Evolutionary conservation across 208 protist species (phyloP), one percentile per base, ranked within the genome.

Genomic region (Zelonia costaricensis): DNA sequence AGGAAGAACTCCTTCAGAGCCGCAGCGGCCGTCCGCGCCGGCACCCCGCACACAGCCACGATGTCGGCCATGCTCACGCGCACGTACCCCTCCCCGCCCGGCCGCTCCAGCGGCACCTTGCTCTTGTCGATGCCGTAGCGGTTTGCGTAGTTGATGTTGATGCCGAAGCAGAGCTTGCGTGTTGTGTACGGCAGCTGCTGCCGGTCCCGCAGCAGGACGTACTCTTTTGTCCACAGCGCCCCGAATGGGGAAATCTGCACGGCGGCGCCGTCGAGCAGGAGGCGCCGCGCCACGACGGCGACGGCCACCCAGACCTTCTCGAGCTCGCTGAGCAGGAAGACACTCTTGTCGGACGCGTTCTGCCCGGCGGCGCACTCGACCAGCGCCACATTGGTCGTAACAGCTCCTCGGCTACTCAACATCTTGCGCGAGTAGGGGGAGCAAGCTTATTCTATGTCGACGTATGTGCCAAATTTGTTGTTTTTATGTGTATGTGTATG

Each of bases 281-380:
- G 72, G 18, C 74, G 67, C 2, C 86, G 81, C n/a, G 76, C 49
- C 4, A 92, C 56, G 25, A 80, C 62, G 42, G 78, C 71, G 27
- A 93, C 63, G 22, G 90, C 69, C 27, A 82, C 82, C 87, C 90
- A 95, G 6, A 84, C 80, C 30, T 88, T 84, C 52, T 95, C 84
- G 35, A 93, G 61, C 54, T 95, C 89, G 44, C 78, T 91, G 51
- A 95, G 53, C 25, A 95, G 71, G 46, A 95, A 95, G 36, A 95
- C 75, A 22, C 76, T 79, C 23, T 56, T 74, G 54, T 65, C 72
- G 40, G 67, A 30, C n/a, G 36, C 57, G 25, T 82, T 80, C 53
- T 93, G 90, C 12, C 78, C 80, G n/a, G 68, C 63, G 5, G 86
- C 82, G 48, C 86, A 93, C 76, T 95, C 90, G 12, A 93, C 67